Conservation (phyloP, 768 basidiomycete genomes). For the Lactarius indigo region DNA sequence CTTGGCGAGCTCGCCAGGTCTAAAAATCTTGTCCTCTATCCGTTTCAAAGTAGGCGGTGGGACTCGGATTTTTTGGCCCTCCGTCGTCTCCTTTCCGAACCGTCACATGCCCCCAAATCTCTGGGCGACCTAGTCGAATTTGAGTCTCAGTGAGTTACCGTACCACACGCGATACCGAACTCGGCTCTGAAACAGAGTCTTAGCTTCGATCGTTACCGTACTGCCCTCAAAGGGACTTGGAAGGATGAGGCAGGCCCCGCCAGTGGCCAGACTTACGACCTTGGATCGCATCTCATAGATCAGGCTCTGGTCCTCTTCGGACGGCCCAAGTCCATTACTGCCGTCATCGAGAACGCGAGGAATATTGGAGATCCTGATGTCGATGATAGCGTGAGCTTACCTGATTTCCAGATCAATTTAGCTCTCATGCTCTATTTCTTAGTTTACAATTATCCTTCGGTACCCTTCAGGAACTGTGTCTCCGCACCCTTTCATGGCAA, state of each 20-base stretch:
- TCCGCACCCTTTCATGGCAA: conserved; percentile 58
- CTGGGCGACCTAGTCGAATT: conserved; percentile 66
- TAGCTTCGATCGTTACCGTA: conserved; percentile 75
- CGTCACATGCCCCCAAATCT: conserved; percentile 47
- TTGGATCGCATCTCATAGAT: conserved; percentile 79
- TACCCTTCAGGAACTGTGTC: conserved; percentile 38
- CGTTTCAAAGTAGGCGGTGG: conserved; percentile 74
- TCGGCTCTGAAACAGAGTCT: not conserved
- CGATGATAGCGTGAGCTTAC: conserved; percentile 55
- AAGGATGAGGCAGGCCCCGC: conserved; percentile 66
- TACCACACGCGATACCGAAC: not conserved
- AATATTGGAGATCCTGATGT: conserved; percentile 60
- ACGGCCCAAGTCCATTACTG: conserved; percentile 62
- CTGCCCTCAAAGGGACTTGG: conserved; percentile 67
- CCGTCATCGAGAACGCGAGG: conserved; percentile 65
- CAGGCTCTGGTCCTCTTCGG: conserved; percentile 76
- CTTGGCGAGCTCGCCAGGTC: conserved; percentile 56
- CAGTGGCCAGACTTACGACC: conserved; percentile 68
- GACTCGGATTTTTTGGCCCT: conserved; percentile 75
- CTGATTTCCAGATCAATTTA: conserved; percentile 45
- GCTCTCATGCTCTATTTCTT: conserved; percentile 39
- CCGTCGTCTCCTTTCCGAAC: conserved; percentile 52
- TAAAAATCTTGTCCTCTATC: conserved; percentile 62
- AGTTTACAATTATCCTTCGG: conserved; percentile 21
- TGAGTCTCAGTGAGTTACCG: conserved; percentile 60